Percentiles rank a stretch among this genome's conserved stretches.
phyloP scores from a whole-genome alignment of 2,329 filamentous ascomycete genomes.

The Magnaporthiopsis rhizophila region DNA sequence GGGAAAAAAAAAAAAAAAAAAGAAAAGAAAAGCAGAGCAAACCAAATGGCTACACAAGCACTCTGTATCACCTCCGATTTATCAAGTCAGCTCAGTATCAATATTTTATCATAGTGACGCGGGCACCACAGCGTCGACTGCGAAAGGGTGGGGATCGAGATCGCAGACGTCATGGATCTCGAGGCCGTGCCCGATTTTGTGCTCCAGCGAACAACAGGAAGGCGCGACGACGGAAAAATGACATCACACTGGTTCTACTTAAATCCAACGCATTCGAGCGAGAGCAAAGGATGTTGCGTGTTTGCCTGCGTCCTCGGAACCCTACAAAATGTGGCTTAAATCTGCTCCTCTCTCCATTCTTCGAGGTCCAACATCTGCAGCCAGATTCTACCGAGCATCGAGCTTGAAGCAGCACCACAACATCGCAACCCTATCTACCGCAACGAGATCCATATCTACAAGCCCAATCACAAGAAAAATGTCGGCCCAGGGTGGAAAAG shows the following conservation, averaged over 20 bases:
- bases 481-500: conserved; percentile 9
- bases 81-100: not conserved
- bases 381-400: not conserved
- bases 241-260: not conserved
- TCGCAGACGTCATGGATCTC: not conserved
- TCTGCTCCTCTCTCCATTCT: not conserved
- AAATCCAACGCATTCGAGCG: not conserved
- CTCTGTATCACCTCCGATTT: too few species aligned
- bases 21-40: too few species aligned
- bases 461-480: not conserved
- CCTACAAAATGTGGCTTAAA: not conserved
- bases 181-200: not conserved
- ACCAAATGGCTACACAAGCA: too few species aligned
- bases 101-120: not conserved
- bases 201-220: not conserved
- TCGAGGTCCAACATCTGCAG: not conserved
- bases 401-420: not conserved
- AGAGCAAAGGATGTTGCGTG: too few species aligned
- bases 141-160: not conserved
- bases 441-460: not conserved
- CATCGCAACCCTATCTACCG: too few species aligned
- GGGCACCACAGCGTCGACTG: not conserved
- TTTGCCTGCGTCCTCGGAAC: not conserved
- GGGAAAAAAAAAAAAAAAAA: too few species aligned
- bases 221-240: not conserved